Base-by-base conservation (phyloP, 768 basidiomycete genomes). In the Xanthoconium purpureum region DNA sequence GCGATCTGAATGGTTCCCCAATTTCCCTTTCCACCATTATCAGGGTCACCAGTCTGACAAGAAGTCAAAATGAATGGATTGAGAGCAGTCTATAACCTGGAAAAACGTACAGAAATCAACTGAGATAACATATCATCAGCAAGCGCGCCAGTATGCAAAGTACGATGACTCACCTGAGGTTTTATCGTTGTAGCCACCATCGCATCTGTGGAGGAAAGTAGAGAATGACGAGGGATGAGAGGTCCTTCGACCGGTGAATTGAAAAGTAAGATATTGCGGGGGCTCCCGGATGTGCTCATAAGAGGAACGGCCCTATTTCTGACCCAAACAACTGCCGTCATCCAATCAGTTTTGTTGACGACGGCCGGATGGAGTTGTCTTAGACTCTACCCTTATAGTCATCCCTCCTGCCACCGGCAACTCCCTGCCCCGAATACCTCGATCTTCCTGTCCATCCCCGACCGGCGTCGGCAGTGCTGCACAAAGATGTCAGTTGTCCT, bases 1-100 rank as follows among this genome's bases (percentile, higher is more conserved):
- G 66, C 69, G 46, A 76, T 74, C 48, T 77, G 75, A 9, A 70
- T 36, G 14, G 71, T 7, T 14, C 48, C 48, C 72, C 72, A 74
- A 17, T 35, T 35, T 1, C 33, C 33, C 9, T 12, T 11, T 35
- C 12, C 36, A 24, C n/a, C 3, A 14, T 17, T 47, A 13, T 53
- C 13, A 12, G 35, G 8, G 20, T 56, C 48, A 29, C 66, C 64
- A 49, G 57, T 52, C 69, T 72, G 47, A 28, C 47, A 28, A 40
- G 1, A 10, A 29, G 14, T 50, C 17, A 47, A 45, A 43, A 7
- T 54, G 14, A 36, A 39, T 13, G 28, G 14, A 32, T 13, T 29
- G 36, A 50, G 33, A 45, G n/a, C 33, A 18, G 33, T 13, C 38
- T 33, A 14, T 30, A 17, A 28, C 37, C 6, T 42, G 50, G 20